Base-by-base conservation (phyloP, 331 rosid species). In the Quercus lobata region DNA sequence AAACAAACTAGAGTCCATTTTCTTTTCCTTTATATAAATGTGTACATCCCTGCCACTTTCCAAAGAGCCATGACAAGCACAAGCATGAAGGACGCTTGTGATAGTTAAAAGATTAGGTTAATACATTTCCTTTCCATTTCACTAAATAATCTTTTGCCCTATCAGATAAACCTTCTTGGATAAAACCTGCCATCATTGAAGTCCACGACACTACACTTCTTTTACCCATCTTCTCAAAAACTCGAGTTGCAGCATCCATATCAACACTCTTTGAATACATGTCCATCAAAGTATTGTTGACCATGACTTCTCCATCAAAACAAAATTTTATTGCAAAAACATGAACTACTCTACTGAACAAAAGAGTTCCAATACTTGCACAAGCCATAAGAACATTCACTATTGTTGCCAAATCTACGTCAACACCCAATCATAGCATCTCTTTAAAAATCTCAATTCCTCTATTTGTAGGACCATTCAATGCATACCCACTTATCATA, bases 131-230 rank as follows among this genome's bases (percentile, higher is more conserved):
- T 71, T 82, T 88, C 87, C 94, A 88, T 90, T 74, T 87, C 86
- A 78, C 63, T 30, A 78, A 85, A 88, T 74, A 90, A 74, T 72
- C 68, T 68, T 9, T 82, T 32, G 92, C 92, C 68, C 85, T 85
- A 62, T 85, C 87, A 8, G 79, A 76, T 52, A 57, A 79, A 81
- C 88, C 94, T 75, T 83, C 94, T 77, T 90, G 69, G 5, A 88
- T 89, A 69, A 76, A 89, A 75, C 92, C 96, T 18, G 88, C 78
- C 8, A 90, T 83, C 85, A 89, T 75, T 11, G 96, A 85, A 82
- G 97, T 92, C 97, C 96, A 92, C 14, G 97, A 86, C 74, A 92
- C 92, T 34, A 88, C 94, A 68, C 87, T 92, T 66, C 68, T 89
- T 78, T 72, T 72, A 30, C 75, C 81, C 87, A 91, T 91, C 69